Percentiles rank a stretch among this genome's conserved stretches.
phyloP scores from a whole-genome alignment of 2,329 filamentous ascomycete species.

The Thelonectria blattea region DNA sequence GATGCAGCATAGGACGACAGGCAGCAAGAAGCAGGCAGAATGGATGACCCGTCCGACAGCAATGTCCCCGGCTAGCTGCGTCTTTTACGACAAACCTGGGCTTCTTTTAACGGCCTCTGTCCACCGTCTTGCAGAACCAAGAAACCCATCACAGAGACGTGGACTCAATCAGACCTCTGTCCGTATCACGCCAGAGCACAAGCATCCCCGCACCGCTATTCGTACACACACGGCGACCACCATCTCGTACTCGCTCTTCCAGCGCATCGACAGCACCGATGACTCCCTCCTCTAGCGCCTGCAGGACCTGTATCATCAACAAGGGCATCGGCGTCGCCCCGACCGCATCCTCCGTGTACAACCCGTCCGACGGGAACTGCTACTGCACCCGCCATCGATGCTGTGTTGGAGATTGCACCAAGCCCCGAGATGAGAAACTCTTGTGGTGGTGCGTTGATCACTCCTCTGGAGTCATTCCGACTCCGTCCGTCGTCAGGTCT shows the following conservation, averaged over 20 bases:
- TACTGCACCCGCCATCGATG: slow-evolving; percentile 12
- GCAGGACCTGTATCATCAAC: not conserved
- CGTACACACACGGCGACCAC: not conserved
- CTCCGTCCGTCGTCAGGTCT: no score
- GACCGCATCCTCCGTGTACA: not conserved
- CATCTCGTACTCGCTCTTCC: not conserved
- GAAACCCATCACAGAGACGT: not conserved
- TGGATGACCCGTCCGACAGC: not conserved
- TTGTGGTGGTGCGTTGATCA: not conserved
- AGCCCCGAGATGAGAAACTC: not conserved
- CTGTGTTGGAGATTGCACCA: not conserved
- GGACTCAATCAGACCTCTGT: not conserved
- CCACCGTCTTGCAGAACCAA: not conserved
- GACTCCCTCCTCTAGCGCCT: not conserved
- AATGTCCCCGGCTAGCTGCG: not conserved
- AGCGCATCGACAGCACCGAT: not conserved
- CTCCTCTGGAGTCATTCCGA: no score
- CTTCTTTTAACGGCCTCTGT: not conserved
- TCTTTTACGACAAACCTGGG: not conserved
- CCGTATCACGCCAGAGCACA: not conserved
- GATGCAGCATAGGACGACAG: not conserved
- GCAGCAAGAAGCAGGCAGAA: not conserved
- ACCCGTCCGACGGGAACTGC: not conserved
- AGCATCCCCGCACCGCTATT: not conserved
- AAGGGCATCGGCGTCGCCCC: not conserved